Evolutionary conservation across 1,284 basidiomycete genomes (phyloP), one percentile per base, ranked within the genome.

Genomic region (Puccinia polysora): DNA sequence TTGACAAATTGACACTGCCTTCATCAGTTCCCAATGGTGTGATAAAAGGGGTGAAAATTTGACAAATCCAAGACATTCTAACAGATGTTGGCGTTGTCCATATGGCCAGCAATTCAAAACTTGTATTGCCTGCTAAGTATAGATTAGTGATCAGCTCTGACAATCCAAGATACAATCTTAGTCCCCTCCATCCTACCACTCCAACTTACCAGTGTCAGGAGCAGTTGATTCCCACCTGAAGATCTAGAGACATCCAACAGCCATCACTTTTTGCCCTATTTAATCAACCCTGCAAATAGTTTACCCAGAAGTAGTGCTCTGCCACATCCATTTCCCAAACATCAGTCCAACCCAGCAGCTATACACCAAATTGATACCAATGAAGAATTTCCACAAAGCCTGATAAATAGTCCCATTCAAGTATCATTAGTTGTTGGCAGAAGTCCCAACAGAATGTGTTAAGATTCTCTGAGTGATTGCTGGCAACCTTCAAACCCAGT

Each of bases 91-190:
- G 53, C 5, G 12, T 55, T 18, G 2, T 7, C 20, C 28, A 55
- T 34, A 1, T 32, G 1, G 25, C 28, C 28, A 14, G 53, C 30
- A 7, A 55, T 55, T 55, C 53, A 32, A 55, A 8, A 18, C 53
- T 55, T 34, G 53, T 55, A 8, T 55, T 55, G 30, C 28, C 36
- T 55, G 30, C 53, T 18, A 55, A 34, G 8, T 55, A 55, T n/a
- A 55, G 36, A 34, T 7, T 55, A 23, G 28, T 55, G 28, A 1
- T 55, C 4, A 3, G 36, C 53, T 55, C 53, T n/a, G 30, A 15
- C 20, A 10, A 34, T 5, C 28, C 53, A 6, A 30, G 53, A 55
- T 55, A 55, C 28, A 55, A 34, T 14, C n/a, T n/a, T n/a, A n/a
- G n/a, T n/a, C n/a, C n/a, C n/a, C 12, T 55, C 6, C 50, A 7